Evolutionary conservation across 768 basidiomycete genomes (phyloP), one percentile per base, ranked within the genome.

Genomic region (Steccherinum ochraceum): DNA sequence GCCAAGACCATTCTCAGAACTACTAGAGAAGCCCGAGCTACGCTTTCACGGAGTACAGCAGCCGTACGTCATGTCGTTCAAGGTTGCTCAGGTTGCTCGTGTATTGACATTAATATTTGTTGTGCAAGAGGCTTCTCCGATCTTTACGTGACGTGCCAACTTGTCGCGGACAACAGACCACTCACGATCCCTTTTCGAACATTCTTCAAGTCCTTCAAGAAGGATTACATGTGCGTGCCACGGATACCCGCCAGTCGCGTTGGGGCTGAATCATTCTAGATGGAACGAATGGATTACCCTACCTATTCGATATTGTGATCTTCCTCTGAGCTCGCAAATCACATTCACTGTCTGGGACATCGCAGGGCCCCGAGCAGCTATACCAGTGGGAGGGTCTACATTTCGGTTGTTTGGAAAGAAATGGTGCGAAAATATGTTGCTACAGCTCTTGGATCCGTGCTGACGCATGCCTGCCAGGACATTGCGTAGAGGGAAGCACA

Each of bases 301-400:
- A 11, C 95, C 95, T 0, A 89, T 96, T 61, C 83, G 85, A 24
- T 96, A 95, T 58, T 92, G 93, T 54, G 93, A 96, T 63, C 73
- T 99, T 16, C 92, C 93, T 0, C 68, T 92, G 45, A 86, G 73
- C 64, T 84, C 93, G 1, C 93, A 96, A 60, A 76, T 99, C 47
- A 86, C 89, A 0, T 88, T 98, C 61, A 98, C 96, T 0, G 86
- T 97, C 5, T 97, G 93, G 89, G 94, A 98, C 62, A 93, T 93
- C 52, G 87, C 83, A 35, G 88, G 89, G 0, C 85, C 92, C 19
- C 78, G 90, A 5, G 72, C 78, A 43, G 83, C 90, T 2, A 74
- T 81, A 16, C 89, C 93, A 4, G 85, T 97, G 3, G 96, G 95
- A 24, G 95, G 94, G 0, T 82, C 93, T 2, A 96, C 93, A 0